Conservation (phyloP, 2,329 filamentous ascomycete species). For the Penicillium crustosum region DNA sequence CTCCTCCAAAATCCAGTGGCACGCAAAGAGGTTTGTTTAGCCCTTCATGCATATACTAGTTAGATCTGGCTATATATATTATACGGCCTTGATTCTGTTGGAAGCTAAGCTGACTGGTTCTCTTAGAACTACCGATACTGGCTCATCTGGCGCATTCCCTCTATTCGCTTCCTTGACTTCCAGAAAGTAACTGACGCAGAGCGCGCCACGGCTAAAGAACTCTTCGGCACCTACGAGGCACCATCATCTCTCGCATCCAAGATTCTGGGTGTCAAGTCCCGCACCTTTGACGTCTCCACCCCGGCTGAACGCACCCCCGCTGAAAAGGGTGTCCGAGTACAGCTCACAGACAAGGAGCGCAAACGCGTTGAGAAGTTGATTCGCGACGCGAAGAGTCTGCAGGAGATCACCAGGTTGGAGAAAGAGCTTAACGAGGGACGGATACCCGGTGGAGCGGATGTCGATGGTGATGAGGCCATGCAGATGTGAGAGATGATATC, state of each 20-base stretch:
- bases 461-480: conserved; percentile 39
- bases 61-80: not conserved
- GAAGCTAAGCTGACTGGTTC: conserved; percentile 7
- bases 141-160: conserved; percentile 82
- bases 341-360: conserved; percentile 85
- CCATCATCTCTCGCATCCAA: conserved; percentile 78
- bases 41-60: not conserved
- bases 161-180: conserved; percentile 88
- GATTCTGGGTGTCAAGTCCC: conserved; percentile 84
- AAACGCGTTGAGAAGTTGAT: conserved; percentile 83
- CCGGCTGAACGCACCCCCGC: conserved; percentile 42
- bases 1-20: conserved; percentile 85
- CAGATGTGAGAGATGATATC: conserved; percentile 31
- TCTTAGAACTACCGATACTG: conserved; percentile 84
- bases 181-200: conserved; percentile 87
- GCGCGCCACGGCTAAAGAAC: conserved; percentile 69
- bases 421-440: conserved; percentile 88
- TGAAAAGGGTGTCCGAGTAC: conserved; percentile 71
- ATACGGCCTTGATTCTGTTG: not conserved
- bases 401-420: conserved; percentile 86
- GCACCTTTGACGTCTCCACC: conserved; percentile 61
- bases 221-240: conserved; percentile 77
- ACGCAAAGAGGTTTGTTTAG: conserved; percentile 75
- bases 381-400: conserved; percentile 80
- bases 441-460: conserved; percentile 65